These are phyloP conservation scores for Cylindrotheca fusiformis DNA, from an alignment of 108 stramenopile genomes.

Conservation along the genomic window DNA sequence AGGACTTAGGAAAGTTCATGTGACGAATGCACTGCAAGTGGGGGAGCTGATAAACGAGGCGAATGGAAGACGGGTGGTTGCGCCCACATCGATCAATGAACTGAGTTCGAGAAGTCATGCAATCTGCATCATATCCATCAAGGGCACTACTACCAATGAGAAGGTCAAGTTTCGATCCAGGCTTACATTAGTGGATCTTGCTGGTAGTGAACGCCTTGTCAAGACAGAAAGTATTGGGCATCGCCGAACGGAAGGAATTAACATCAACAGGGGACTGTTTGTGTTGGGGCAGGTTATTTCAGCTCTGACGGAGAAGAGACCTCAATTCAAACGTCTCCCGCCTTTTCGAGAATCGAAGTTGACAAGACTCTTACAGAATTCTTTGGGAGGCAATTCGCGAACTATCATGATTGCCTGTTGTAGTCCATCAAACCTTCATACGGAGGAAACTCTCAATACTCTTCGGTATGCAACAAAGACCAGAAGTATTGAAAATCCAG, in stretches of 20 bases:
- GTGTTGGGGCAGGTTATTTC: slow-evolving; percentile 78
- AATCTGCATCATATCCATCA: slow-evolving; percentile 78
- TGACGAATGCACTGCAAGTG: slow-evolving; percentile 47
- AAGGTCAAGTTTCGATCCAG: slow-evolving; percentile 59
- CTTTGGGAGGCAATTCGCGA: slow-evolving; percentile 83
- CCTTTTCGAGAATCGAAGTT: slow-evolving; percentile 95
- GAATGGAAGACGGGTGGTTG: slow-evolving; percentile 65
- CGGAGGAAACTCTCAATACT: slow-evolving; percentile 79
- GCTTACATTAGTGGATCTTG: slow-evolving; percentile 83
- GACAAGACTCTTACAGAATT: slow-evolving; percentile 85
- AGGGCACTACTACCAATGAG: slow-evolving; percentile 47
- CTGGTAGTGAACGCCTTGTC: slow-evolving; percentile 89
- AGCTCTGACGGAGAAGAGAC: slow-evolving; percentile 64
- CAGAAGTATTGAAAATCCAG: slow-evolving; percentile 56
- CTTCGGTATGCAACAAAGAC: slow-evolving; percentile 87
- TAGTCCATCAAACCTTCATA: slow-evolving; percentile 73
- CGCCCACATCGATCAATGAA: slow-evolving; percentile 82
- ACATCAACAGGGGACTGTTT: slow-evolving; percentile 80
- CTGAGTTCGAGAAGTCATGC: slow-evolving; percentile 80
- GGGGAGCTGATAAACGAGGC: slow-evolving; percentile 52
- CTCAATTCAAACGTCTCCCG: slow-evolving; percentile 70
- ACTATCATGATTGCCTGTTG: slow-evolving; percentile 90
- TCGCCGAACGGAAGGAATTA: slow-evolving; percentile 80
- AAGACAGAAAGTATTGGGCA: slow-evolving; percentile 78
- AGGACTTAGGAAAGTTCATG: slow-evolving; percentile 51